Base-by-base conservation (phyloP, 345 rosid species). In the Populus pruinosa region DNA sequence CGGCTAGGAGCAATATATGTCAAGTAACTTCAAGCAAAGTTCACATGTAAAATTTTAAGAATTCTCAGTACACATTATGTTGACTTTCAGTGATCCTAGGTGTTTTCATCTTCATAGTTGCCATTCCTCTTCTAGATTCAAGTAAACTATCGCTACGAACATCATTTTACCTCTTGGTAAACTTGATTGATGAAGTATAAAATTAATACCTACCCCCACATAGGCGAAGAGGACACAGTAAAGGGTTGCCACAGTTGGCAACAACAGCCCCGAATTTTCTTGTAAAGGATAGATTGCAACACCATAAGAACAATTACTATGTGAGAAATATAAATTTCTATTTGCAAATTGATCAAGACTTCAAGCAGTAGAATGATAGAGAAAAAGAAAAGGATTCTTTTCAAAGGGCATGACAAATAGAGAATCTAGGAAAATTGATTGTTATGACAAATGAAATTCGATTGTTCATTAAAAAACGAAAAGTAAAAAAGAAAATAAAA, bases 251-350 rank as follows among this genome's bases (percentile, higher is more conserved):
- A 92, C 53, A 44, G 93, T 91, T 0, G 97, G 97, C 75, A 93
- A 76, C 4, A 86, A 96, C 84, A 44, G 98, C 97, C n/a, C 99
- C 98, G 23, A 93, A 96, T 86, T 96, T 92, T 66, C 99, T 97
- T 95, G 90, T 78, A 69, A 80, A 62, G 53, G 56, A 67, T 55
- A 49, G 47, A 67, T 55, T 18, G 38, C 59, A 44, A 41, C 59
- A 63, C 20, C 38, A 27, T 76, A 33, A 76, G 70, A 73, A 21
- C n/a, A 66, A 59, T 39, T 49, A 39, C 2, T 23, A 20, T 23
- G 64, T 8, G 69, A 43, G 29, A 13, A 64, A 78, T 41, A 31
- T 25, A 61, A 38, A 12, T 38, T 59, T 20, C 20, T 31, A 11
- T 18, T 33, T 59, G 43, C 56, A 33, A 25, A 25, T 56, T 9